A percentile compares a stretch with the other conserved stretches of the same genome.
Evolutionary conservation across 2,329 filamentous ascomycete genomes (phyloP).

Genomic region (Raffaelea albimanens): DNA sequence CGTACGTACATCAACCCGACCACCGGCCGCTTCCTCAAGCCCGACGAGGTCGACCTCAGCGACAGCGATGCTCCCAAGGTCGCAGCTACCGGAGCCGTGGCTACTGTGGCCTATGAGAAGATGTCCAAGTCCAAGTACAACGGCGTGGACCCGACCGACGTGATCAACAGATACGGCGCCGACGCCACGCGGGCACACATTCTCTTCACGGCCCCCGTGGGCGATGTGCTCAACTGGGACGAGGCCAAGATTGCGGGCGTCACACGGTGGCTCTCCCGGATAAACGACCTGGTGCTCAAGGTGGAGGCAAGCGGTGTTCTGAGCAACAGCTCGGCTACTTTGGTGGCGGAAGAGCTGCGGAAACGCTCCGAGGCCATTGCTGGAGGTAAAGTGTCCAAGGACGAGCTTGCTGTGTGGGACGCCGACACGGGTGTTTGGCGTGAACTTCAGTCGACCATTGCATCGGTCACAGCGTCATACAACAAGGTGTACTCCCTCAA

Average conservation of each 20-base stretch:
- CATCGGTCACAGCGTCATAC: constrained; percentile 58
- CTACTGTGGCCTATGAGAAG: constrained; percentile 68
- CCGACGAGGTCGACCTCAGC: constrained; percentile 60
- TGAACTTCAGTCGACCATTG: constrained; percentile 57
- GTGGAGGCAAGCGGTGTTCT: constrained; percentile 8
- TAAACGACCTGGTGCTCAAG: constrained; percentile 47
- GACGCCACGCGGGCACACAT: constrained; percentile 81
- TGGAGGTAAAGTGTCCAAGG: not conserved
- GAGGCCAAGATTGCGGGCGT: constrained; percentile 73
- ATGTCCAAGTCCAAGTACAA: constrained; percentile 97
- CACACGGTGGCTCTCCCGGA: constrained; percentile 65
- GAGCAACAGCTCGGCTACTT: constrained; percentile 1
- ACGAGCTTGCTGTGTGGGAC: constrained; percentile 30
- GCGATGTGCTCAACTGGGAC: constrained; percentile 81
- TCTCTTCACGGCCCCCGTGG: constrained; percentile 78
- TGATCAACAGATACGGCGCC: constrained; percentile 67
- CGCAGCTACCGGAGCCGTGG: constrained; percentile 46
- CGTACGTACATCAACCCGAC: constrained; percentile 69
- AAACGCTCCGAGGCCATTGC: not conserved
- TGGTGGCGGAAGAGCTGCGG: constrained; percentile 2
- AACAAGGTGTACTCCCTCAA: constrained; percentile 68
- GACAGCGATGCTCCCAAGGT: constrained; percentile 49
- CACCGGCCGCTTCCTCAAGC: constrained; percentile 67
- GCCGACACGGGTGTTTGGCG: constrained; percentile 49
- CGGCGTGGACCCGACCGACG: constrained; percentile 69